phyloP scores from a whole-genome alignment of 805 yeast species.

The Zygosaccharomyces kombuchaensis region DNA sequence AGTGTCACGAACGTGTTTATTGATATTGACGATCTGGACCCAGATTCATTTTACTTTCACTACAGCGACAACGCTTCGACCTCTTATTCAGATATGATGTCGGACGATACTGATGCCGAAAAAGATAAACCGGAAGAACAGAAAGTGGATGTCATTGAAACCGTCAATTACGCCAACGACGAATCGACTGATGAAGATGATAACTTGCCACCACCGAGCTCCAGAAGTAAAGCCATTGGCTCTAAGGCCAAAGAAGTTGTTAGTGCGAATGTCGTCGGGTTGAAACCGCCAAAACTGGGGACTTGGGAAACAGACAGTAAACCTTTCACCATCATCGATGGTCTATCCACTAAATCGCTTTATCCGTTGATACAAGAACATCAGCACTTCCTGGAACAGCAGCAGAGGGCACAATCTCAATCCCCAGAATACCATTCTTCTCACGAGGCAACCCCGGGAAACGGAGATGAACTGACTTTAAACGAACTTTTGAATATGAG shows the following conservation, averaged over 20 bases:
- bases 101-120: constrained; percentile 10
- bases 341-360: constrained; percentile 81
- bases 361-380: constrained; percentile 44
- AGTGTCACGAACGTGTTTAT: constrained; percentile 39
- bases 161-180: constrained; percentile 52
- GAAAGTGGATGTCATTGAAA: constrained; percentile 32
- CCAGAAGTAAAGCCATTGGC: constrained; percentile 56
- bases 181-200: constrained; percentile 94
- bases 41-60: constrained; percentile 35
- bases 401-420: constrained; percentile 27
- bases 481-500: constrained; percentile 87
- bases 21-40: constrained; percentile 38
- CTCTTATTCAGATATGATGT: constrained; percentile 45
- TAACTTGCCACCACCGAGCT: constrained; percentile 63
- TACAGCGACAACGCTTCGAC: constrained; percentile 25
- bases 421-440: constrained; percentile 18
- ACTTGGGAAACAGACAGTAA: constrained; percentile 83
- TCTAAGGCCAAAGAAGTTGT: constrained; percentile 86
- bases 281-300: constrained; percentile 88
- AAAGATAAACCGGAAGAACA: constrained; percentile 8
- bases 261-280: constrained; percentile 78
- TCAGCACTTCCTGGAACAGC: constrained; percentile 26
- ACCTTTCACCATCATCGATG: constrained; percentile 93
- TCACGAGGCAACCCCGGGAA: constrained; percentile 18
- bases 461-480: constrained; percentile 43